A percentile compares a stretch with the other conserved stretches of the same genome.
Conservation (phyloP, 164 flowering plant species). For the Vitis rupestris region DNA sequence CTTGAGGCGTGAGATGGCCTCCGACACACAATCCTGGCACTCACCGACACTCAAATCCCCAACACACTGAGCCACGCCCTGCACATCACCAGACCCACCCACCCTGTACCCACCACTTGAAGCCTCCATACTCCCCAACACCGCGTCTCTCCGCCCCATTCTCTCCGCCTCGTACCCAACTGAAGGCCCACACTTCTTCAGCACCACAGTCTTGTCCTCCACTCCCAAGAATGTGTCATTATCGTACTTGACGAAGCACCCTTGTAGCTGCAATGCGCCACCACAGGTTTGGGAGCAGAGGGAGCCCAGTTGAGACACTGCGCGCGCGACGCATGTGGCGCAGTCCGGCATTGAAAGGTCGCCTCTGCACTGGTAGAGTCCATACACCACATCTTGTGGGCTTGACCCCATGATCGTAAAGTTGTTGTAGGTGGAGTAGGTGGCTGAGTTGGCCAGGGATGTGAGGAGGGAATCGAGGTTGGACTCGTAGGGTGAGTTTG, state of each 20-base stretch:
- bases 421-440: slow-evolving; percentile 75
- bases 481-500: slow-evolving; percentile 50
- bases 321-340: slow-evolving; percentile 59
- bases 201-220: slow-evolving; percentile 73
- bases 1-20: slow-evolving; percentile 62
- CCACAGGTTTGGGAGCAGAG: slow-evolving; percentile 61
- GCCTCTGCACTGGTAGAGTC: slow-evolving; percentile 89
- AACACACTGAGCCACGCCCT: slow-evolving; percentile 82
- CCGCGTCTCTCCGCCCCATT: slow-evolving; percentile 54
- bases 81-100: slow-evolving; percentile 57
- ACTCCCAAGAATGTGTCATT: slow-evolving; percentile 63
- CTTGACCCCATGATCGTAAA: slow-evolving; percentile 52
- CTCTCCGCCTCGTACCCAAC: slow-evolving; percentile 34
- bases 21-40: slow-evolving; percentile 72
- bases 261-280: slow-evolving; percentile 69
- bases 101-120: slow-evolving; percentile 48
- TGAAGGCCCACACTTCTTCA: slow-evolving; percentile 76
- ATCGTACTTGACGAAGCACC: slow-evolving; percentile 79
- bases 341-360: slow-evolving; percentile 86
- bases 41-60: slow-evolving; percentile 66
- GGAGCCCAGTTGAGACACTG: slow-evolving; percentile 49
- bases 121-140: slow-evolving; percentile 38
- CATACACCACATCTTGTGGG: slow-evolving; percentile 57
- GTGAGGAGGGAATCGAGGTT: slow-evolving; percentile 82
- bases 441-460: slow-evolving; percentile 91